These are phyloP conservation scores for Pachyrhizus erosus DNA, from an alignment of 306 rosid genomes.

Conservation along the genomic window DNA sequence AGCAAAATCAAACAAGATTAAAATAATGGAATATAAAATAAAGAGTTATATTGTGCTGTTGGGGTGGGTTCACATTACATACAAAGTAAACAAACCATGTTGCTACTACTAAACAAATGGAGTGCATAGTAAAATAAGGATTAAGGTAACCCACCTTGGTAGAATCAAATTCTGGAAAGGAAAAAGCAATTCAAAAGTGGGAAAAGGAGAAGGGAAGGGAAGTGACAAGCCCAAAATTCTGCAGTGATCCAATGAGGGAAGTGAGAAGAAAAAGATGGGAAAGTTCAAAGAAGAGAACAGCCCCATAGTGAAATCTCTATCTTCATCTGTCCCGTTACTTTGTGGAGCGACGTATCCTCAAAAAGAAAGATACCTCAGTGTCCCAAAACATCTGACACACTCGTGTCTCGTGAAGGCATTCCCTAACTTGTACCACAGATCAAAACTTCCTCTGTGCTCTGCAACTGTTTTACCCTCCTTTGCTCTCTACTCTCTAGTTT, in stretches of 20 bases:
- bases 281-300: background rate
- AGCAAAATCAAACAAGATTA: slow-evolving; percentile 18
- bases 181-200: slow-evolving; percentile 22
- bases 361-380: slow-evolving; percentile 70
- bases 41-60: slow-evolving; percentile 9
- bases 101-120: slow-evolving; percentile 17
- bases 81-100: background rate
- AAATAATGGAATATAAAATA: slow-evolving; percentile 13
- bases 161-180: slow-evolving; percentile 59
- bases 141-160: slow-evolving; percentile 33
- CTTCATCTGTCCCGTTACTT: slow-evolving; percentile 46
- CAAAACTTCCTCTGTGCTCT: slow-evolving; percentile 27
- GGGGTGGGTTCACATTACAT: slow-evolving; percentile 15
- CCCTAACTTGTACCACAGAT: slow-evolving; percentile 33
- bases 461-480: slow-evolving; percentile 30
- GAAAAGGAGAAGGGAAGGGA: slow-evolving; percentile 14
- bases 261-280: slow-evolving; percentile 18
- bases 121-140: slow-evolving; percentile 27
- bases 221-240: slow-evolving; percentile 30
- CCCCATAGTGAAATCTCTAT: slow-evolving; percentile 39
- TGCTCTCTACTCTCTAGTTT: slow-evolving; percentile 6
- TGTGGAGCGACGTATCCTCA: slow-evolving; percentile 79
- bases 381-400: slow-evolving; percentile 64
- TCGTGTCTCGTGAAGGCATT: slow-evolving; percentile 55
- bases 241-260: slow-evolving; percentile 29